Evolutionary conservation across 306 rosid genomes (phyloP).

Genomic region (Trichosanthes truncata): DNA sequence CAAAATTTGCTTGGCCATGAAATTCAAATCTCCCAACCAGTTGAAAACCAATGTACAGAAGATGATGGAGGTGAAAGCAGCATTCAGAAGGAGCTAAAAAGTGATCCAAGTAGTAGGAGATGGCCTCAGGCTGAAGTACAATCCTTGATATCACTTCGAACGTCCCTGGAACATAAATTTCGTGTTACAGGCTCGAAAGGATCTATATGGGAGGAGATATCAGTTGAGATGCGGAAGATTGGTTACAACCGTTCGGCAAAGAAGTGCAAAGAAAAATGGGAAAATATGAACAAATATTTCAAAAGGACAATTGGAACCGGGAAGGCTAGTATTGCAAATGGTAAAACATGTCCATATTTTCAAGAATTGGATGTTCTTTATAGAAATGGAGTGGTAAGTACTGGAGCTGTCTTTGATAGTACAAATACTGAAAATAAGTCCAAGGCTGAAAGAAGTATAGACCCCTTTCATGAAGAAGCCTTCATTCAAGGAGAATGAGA

Average conservation of each 20-base stretch:
- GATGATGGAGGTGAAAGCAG: slow-evolving; percentile 26
- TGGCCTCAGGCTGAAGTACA: slow-evolving; percentile 76
- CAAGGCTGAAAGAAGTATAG: slow-evolving; percentile 2
- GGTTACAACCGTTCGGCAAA: slow-evolving; percentile 55
- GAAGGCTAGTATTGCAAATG: slow-evolving; percentile 35
- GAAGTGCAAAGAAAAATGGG: slow-evolving; percentile 88
- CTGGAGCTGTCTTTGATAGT: slow-evolving; percentile 18
- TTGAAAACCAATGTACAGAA: slow-evolving; percentile 23
- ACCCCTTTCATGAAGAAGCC: not conserved
- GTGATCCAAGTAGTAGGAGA: slow-evolving; percentile 33
- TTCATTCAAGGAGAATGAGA: not conserved
- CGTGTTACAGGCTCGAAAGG: slow-evolving; percentile 30
- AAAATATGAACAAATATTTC: slow-evolving; percentile 74
- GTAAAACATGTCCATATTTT: slow-evolving; percentile 55
- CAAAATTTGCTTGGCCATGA: slow-evolving; percentile 45
- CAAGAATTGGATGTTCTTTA: slow-evolving; percentile 50
- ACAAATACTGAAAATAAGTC: not conserved
- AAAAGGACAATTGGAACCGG: slow-evolving; percentile 41
- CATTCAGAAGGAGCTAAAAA: slow-evolving; percentile 17
- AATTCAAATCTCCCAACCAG: slow-evolving; percentile 33
- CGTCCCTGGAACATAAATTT: slow-evolving; percentile 42
- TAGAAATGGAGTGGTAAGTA: slow-evolving; percentile 32
- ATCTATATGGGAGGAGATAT: slow-evolving; percentile 74
- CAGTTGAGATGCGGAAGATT: slow-evolving; percentile 37
- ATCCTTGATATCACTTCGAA: slow-evolving; percentile 50